A percentile compares a stretch with the other conserved stretches of the same genome.
These are phyloP conservation scores for Eucalyptus sp. DNA, from an alignment of 345 rosid genomes.

Conservation along the genomic window DNA sequence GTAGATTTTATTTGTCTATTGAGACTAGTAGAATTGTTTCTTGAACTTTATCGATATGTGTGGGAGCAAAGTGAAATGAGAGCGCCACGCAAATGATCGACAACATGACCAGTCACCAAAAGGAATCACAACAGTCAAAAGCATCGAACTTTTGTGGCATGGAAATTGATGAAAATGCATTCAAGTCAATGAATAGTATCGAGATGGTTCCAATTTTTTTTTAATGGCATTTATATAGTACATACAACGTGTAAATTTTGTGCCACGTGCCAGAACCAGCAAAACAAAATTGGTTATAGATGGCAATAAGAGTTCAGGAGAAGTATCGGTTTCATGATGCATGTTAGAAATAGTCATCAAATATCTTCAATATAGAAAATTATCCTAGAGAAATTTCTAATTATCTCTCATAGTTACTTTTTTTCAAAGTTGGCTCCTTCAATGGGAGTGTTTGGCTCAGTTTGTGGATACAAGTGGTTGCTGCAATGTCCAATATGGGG, in stretches of 20 bases:
- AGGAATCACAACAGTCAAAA: not conserved
- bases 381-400: no score
- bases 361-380: not conserved
- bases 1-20: not conserved
- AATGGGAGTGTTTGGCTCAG: constrained; percentile 80
- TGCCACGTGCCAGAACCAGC: not conserved
- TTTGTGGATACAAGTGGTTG: constrained; percentile 87
- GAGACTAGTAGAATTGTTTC: not conserved
- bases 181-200: not conserved
- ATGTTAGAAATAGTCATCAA: not conserved
- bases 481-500: constrained; percentile 83
- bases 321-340: not conserved
- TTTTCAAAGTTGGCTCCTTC: constrained; percentile 51
- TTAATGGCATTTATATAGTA: not conserved
- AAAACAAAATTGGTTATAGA: not conserved
- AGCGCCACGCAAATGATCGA: not conserved
- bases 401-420: not conserved
- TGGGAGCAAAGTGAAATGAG: not conserved
- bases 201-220: not conserved
- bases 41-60: not conserved
- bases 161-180: not conserved
- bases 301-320: not conserved
- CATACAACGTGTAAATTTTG: no score
- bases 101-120: not conserved
- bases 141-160: not conserved